Evolutionary conservation across 345 rosid genomes (phyloP).

Genomic region (Bruguiera sexangula): DNA sequence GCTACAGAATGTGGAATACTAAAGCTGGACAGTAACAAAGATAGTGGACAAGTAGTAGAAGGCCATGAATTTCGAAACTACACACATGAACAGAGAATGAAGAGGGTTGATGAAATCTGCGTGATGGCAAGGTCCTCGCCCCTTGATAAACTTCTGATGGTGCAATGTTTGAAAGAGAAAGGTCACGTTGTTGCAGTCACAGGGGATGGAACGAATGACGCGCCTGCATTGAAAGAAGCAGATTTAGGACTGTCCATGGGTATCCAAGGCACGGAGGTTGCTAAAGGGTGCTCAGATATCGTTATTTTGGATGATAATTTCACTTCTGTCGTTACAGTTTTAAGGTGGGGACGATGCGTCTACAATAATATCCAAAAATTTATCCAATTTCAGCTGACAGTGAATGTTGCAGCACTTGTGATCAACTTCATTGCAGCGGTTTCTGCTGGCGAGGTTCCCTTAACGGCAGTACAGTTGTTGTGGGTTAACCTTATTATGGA

Average conservation of each 20-base stretch:
- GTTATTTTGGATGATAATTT: constrained; percentile 33
- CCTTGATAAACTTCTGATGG: constrained; percentile 27
- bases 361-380: constrained; percentile 30
- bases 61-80: constrained; percentile 28
- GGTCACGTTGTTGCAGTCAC: constrained; percentile 33
- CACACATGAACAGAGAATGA: constrained; percentile 23
- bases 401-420: constrained; percentile 31
- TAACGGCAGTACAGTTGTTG: constrained; percentile 27
- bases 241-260: constrained; percentile 35
- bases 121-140: constrained; percentile 35
- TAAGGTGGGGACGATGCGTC: constrained; percentile 30
- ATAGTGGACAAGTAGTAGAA: constrained; percentile 17
- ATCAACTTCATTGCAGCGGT: constrained; percentile 30
- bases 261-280: constrained; percentile 33
- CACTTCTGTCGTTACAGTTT: constrained; percentile 24
- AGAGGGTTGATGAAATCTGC: constrained; percentile 15
- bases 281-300: constrained; percentile 28
- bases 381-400: constrained; percentile 29
- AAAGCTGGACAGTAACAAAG: not conserved
- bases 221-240: constrained; percentile 29
- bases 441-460: constrained; percentile 29
- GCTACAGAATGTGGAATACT: constrained; percentile 29
- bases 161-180: constrained; percentile 23
- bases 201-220: constrained; percentile 32
- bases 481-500: constrained; percentile 35